Percentiles rank a stretch among this genome's conserved stretches.
Conservation (phyloP, 441 rosid genomes). For the Omphalea diandra region DNA sequence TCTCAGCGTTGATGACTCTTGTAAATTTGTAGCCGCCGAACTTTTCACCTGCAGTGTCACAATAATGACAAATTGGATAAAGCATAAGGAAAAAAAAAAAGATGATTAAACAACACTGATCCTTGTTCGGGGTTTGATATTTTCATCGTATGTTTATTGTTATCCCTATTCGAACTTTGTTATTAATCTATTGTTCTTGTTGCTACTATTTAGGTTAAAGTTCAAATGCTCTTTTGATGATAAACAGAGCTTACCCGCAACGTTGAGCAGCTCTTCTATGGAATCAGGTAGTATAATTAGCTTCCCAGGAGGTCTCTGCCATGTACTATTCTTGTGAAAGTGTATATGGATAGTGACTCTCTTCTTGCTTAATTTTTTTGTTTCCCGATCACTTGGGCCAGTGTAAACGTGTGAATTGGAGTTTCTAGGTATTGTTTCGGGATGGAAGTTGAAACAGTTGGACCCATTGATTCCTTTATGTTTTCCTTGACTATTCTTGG, state of each 20-base stretch:
- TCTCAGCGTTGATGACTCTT: slow-evolving; percentile 57
- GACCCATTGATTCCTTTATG: slow-evolving; percentile 26
- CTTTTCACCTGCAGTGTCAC: slow-evolving; percentile 75
- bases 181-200: neutral
- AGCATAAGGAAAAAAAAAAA: slow-evolving; percentile 28
- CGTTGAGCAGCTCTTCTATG: slow-evolving; percentile 67
- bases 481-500: slow-evolving; percentile 28
- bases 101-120: slow-evolving; percentile 3
- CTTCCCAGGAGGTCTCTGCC: slow-evolving; percentile 43
- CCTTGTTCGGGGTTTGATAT: slow-evolving; percentile 21
- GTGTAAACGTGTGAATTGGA: slow-evolving; percentile 33
- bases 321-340: slow-evolving; percentile 33
- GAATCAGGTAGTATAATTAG: slow-evolving; percentile 78
- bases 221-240: slow-evolving; percentile 22
- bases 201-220: slow-evolving; percentile 17
- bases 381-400: slow-evolving; percentile 28
- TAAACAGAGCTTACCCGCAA: slow-evolving; percentile 69
- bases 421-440: slow-evolving; percentile 26
- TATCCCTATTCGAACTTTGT: neutral
- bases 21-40: slow-evolving; percentile 59
- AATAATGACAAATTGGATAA: slow-evolving; percentile 37
- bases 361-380: slow-evolving; percentile 35
- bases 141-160: neutral
- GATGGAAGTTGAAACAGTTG: slow-evolving; percentile 21
- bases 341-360: slow-evolving; percentile 84